phyloP scores from a whole-genome alignment of 768 basidiomycete genomes.

The Tulasnella sp. region DNA sequence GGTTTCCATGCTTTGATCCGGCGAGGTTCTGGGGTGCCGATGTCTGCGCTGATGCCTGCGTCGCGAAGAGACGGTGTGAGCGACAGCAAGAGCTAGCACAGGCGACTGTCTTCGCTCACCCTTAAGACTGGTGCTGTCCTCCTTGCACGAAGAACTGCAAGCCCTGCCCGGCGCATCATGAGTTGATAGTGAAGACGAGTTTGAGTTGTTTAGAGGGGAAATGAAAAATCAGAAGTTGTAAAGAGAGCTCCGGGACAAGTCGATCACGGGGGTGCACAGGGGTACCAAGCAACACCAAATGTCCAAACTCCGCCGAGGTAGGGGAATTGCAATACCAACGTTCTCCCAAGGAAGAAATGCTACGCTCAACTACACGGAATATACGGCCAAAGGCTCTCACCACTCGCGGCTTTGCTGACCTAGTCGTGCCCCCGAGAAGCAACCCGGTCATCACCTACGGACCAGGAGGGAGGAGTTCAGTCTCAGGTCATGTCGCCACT shows the following conservation, averaged over 20 bases:
- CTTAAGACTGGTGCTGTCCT: too few species aligned
- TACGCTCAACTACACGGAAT: conserved; percentile 1
- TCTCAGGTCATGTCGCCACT: conserved; percentile 84
- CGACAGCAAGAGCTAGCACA: too few species aligned
- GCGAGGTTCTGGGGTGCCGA: conserved; percentile 9
- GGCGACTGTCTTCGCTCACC: too few species aligned
- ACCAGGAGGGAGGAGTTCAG: conserved; percentile 73
- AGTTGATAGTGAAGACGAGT: too few species aligned
- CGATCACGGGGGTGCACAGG: too few species aligned
- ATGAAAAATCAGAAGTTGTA: too few species aligned
- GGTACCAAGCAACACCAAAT: neutral
- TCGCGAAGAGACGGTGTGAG: too few species aligned
- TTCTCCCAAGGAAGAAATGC: conserved; percentile 7
- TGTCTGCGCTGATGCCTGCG: conserved; percentile 10
- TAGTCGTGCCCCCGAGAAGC: conserved; percentile 10
- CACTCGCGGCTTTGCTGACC: conserved; percentile 5
- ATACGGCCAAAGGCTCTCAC: conserved; percentile 4
- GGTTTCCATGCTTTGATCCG: conserved; percentile 12
- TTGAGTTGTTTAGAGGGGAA: too few species aligned
- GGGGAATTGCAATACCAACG: conserved; percentile 7
- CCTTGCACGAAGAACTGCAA: too few species aligned
- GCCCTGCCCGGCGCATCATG: too few species aligned
- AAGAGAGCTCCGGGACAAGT: too few species aligned
- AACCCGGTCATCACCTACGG: conserved; percentile 70
- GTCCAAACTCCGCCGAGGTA: neutral